Evolutionary conservation across 805 yeast genomes (phyloP), one percentile per base, ranked within the genome.

Genomic region (Yarrowia deformans): DNA sequence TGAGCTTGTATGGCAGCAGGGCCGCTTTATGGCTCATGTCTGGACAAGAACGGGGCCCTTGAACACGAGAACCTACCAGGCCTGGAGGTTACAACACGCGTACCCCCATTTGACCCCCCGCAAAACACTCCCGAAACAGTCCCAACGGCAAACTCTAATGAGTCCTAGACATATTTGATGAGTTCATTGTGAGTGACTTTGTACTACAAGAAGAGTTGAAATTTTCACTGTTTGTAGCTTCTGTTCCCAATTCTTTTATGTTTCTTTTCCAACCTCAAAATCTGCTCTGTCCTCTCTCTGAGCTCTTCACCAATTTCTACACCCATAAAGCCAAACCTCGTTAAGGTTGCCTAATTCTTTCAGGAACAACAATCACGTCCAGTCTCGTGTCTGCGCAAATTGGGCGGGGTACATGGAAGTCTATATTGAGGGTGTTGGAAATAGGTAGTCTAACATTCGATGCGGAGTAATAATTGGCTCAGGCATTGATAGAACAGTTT

Each of bases 331-430:
- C 14, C 14, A 32, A 49, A 49, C 19, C 19, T 16, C 54, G 23
- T 16, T 49, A 49, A 48, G 13, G 52, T 48, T 48, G 52, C 35
- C 18, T 5, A 48, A 8, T 16, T 48, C 37, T 4, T 32, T 16
- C 54, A 49, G 54, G 54, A 32, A 49, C 39, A 49, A n/a, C 37
- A 49, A 32, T 49, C 54, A 49, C 54, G 39, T 49, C 54, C 54
- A 49, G 54, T 48, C 52, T 48, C 52, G 52, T 48, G 54, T 49
- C 54, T 49, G 39, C 54, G 54, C 54, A 49, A 16, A 9, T 49
- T 29, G 39, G n/a, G 54, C n/a, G 39, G 54, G 54, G 54, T 49
- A 39, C 37, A 32, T 49, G 7, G 18, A 32, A 49, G 19, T 16
- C 37, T 49, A 49, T 49, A 32, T 16, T 29, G 35, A 14, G 50